Conservation (phyloP, 768 basidiomycete species). For the Termitomyces sp. region DNA sequence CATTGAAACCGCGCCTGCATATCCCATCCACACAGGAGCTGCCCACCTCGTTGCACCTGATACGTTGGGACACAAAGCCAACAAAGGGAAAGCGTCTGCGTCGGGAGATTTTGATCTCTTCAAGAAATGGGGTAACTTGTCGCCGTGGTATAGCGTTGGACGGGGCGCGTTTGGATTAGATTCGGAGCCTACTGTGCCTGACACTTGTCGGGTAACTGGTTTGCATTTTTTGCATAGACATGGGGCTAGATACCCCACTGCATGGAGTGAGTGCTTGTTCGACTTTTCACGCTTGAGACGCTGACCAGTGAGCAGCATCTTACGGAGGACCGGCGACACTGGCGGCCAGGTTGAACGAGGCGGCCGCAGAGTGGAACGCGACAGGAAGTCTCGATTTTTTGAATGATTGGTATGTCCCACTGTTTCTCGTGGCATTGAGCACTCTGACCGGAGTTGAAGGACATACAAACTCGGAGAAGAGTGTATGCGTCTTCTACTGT, state of each 20-base stretch:
- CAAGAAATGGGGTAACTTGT: slow-evolving; percentile 79
- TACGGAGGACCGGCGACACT: slow-evolving; percentile 64
- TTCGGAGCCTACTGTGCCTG: slow-evolving; percentile 65
- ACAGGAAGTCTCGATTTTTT: slow-evolving; percentile 68
- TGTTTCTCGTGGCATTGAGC: neutral
- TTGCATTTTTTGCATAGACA: slow-evolving; percentile 81
- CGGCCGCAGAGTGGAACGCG: slow-evolving; percentile 58
- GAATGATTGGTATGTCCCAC: slow-evolving; percentile 66
- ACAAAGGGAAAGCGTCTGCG: slow-evolving; percentile 10
- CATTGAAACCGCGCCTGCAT: slow-evolving; percentile 71
- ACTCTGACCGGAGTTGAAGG: slow-evolving; percentile 37
- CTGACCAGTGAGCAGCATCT: slow-evolving; percentile 30
- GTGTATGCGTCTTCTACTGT: slow-evolving; percentile 32
- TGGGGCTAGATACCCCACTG: slow-evolving; percentile 72
- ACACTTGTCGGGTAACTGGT: slow-evolving; percentile 67
- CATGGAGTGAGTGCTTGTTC: slow-evolving; percentile 45
- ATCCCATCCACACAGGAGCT: slow-evolving; percentile 72
- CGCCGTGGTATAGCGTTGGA: slow-evolving; percentile 80
- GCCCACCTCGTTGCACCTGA: slow-evolving; percentile 58
- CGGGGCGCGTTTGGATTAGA: slow-evolving; percentile 67
- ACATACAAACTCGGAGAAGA: slow-evolving; percentile 90
- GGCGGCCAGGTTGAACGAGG: slow-evolving; percentile 49
- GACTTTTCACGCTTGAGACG: neutral
- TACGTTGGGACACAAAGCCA: slow-evolving; percentile 18
- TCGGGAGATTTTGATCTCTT: slow-evolving; percentile 56